phyloP scores from a whole-genome alignment of 2,329 filamentous ascomycete species.

The Pezicula neosporulosa region DNA sequence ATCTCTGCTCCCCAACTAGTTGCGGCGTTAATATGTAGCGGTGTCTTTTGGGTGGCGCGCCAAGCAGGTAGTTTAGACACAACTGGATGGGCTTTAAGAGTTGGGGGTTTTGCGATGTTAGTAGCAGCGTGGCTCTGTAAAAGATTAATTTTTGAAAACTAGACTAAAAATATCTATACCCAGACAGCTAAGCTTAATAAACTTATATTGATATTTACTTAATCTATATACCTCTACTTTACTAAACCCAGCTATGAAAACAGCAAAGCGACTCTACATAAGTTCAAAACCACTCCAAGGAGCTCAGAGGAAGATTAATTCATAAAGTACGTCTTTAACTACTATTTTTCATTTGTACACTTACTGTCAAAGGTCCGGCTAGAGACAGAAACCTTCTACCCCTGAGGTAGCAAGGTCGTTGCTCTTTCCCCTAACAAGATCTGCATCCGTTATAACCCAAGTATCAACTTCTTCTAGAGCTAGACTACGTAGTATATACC shows the following conservation, averaged over 20 bases:
- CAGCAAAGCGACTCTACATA: no score
- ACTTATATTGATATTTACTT: not conserved
- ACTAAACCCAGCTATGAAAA: not conserved
- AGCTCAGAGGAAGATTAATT: no score
- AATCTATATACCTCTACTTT: not conserved
- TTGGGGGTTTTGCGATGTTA: conserved; percentile 2
- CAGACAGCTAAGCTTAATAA: not conserved
- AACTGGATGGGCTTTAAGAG: conserved; percentile 5
- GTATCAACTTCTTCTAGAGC: not conserved
- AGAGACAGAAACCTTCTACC: not conserved
- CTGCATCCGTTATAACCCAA: not conserved
- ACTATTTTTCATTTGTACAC: no score
- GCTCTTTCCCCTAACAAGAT: not conserved
- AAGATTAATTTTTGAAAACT: not conserved
- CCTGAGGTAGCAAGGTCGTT: not conserved
- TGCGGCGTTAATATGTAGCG: conserved; percentile 4
- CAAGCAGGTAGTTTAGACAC: not conserved
- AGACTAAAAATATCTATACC: not conserved
- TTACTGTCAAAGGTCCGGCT: no score
- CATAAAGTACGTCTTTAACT: no score
- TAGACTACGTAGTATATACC: not conserved
- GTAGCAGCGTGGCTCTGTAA: conserved; percentile 4
- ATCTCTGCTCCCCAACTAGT: conserved; percentile 12
- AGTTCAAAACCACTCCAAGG: no score
- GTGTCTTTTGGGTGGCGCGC: conserved; percentile 2